Evolutionary conservation across 2,329 filamentous ascomycete genomes (phyloP), one percentile per base, ranked within the genome.

Genomic region (Niveomyces coronatus): DNA sequence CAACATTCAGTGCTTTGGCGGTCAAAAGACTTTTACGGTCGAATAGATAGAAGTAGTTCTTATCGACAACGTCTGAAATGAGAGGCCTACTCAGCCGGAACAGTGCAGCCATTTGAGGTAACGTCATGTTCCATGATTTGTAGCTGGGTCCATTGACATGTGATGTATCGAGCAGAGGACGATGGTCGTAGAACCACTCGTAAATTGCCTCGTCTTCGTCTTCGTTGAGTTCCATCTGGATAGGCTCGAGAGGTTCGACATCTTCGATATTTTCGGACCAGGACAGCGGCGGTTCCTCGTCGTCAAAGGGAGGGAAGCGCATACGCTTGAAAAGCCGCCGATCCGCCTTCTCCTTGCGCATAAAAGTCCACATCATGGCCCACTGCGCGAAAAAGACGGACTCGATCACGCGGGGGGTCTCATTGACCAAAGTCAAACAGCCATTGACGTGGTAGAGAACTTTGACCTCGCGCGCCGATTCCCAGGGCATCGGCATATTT

Each of bases 401-500:
- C 57, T 96, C 91, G 53, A 98, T 96, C 39, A 98, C 93, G 51
- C 93, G 77, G 11, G 93, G 91, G 6, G 82, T 86, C 66, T 98
- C 91, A 58, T 98, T 98, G 53, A 98, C 93, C 40, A 98, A 66
- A 2, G 91, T 98, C 62, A 98, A 63, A 55, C 93, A 98, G 20
- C 91, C 91, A 54, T 98, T 98, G 52, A 96, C 88, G 56, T 98
- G 91, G 60, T 98, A 98, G 10, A 98, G 70, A 19, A 98, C 91
- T 64, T 96, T 96, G 45, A 98, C 93, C 55, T 98, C 91, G 45
- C 88, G 78, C 18, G 86, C 79, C 41, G 87, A 91, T 65, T 98
- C 91, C 91, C 91, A 98, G 0, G 91, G 91, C 91, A 98, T 98
- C 4, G 91, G 91, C 91, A 98, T 98, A 53, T 98, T 98, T 67